phyloP scores from a whole-genome alignment of 371 early-diverging fungal genomes.

The Rhizoclosmatium hyalinum region DNA sequence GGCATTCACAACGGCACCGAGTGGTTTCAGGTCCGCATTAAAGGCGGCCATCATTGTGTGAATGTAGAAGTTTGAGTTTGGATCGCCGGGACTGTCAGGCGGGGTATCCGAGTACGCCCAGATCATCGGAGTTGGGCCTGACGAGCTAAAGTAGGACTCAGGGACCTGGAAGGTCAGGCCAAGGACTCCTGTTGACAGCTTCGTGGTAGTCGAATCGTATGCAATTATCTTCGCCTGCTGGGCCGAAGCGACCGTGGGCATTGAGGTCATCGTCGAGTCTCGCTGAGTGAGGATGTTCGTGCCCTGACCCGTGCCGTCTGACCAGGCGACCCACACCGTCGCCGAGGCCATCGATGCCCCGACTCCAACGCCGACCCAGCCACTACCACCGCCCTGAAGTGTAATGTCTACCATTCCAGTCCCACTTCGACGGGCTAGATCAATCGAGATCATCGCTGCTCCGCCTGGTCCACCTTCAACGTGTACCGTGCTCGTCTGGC shows the following conservation, averaged over 20 bases:
- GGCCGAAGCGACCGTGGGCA: slow-evolving; percentile 10
- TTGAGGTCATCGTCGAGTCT: neutral
- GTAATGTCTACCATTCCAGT: slow-evolving; percentile 4
- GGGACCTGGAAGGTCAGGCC: slow-evolving; percentile 20
- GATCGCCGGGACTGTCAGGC: slow-evolving; percentile 15
- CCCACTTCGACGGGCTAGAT: too few relatives aligned
- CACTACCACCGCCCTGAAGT: slow-evolving; percentile 10
- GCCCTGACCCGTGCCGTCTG: slow-evolving; percentile 10
- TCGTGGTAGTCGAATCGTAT: neutral
- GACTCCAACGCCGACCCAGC: slow-evolving; percentile 39
- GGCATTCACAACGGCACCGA: neutral
- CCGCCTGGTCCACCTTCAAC: too few relatives aligned
- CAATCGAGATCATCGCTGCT: too few relatives aligned
- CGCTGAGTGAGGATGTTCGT: slow-evolving; percentile 21
- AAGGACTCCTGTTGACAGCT: neutral
- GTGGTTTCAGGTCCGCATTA: neutral
- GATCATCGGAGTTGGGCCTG: slow-evolving; percentile 11
- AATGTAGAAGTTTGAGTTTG: slow-evolving; percentile 4
- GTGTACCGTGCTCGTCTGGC: too few relatives aligned
- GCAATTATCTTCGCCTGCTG: neutral
- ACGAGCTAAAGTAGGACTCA: slow-evolving; percentile 13
- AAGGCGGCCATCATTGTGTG: neutral
- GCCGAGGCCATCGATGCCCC: slow-evolving; percentile 37
- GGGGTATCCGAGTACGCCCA: neutral
- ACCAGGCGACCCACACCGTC: slow-evolving; percentile 34